Base-by-base conservation (phyloP, 345 rosid species). In the Eutrema yunnanense region DNA sequence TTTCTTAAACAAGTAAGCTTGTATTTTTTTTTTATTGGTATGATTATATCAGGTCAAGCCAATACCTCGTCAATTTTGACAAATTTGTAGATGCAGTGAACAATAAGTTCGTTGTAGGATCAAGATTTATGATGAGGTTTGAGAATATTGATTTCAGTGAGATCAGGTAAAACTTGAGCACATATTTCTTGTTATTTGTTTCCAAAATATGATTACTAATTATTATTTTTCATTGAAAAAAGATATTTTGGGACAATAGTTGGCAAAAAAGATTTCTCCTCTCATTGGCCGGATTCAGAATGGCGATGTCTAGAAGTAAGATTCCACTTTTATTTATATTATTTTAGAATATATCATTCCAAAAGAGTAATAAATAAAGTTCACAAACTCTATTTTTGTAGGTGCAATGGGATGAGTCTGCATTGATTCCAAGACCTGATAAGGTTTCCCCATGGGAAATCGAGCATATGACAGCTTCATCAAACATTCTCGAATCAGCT, bases 41-140 rank as follows among this genome's bases (percentile, higher is more conserved):
- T 52, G 14, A 58, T 16, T 5, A 36, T 57, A 19, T 5, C 0
- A 58, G 63, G 32, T 19, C 46, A 49, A 87, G 90, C 69, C 84
- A 87, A 82, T 89, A 85, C 50, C 79, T 89, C 43, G 80, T 89
- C 47, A 89, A 86, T 6, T 79, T 64, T 34, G 81, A 87, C 33
- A 86, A 79, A 65, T 87, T 81, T 62, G 53, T 60, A 78, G 86
- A 87, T 30, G 82, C 87, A 6, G 40, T 81, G n/a, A 85, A 84
- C 72, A 80, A 56, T 61, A 87, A 76, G 36, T 85, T 80, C 52
- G 44, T 80, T 1, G 67, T 81, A 48, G 86, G 86, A 10, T 82
- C 86, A 82, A 80, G 87, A 61, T 87, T 87, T 66, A 83, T 66
- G 65, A 89, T 87, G 90, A 77, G 78, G 61, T 89, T 87, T 67